These are phyloP conservation scores for Talaromyces borbonicus DNA, from an alignment of 495 filamentous ascomycete species.

Conservation along the genomic window DNA sequence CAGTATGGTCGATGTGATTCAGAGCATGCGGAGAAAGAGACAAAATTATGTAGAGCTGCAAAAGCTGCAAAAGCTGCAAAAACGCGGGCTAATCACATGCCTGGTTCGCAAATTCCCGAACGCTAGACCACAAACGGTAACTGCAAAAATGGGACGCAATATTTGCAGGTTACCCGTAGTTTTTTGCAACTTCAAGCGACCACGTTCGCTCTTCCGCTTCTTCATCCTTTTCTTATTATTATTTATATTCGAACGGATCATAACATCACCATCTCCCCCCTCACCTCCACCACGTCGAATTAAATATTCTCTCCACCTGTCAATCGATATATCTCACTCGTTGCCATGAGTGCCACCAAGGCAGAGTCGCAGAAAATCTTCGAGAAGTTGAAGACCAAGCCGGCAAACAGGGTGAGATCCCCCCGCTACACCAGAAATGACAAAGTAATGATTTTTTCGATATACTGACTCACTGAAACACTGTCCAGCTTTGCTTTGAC, in stretches of 20 bases:
- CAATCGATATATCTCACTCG: slow-evolving; percentile 3
- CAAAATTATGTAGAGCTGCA: background rate
- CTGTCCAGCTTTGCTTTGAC: slow-evolving; percentile 81
- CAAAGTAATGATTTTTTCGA: too few relatives aligned
- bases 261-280: background rate
- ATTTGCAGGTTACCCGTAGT: too few relatives aligned
- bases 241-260: background rate
- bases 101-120: background rate
- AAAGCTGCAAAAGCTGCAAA: slow-evolving; percentile 1
- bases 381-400: slow-evolving; percentile 89
- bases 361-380: slow-evolving; percentile 94
- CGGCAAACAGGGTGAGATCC: slow-evolving; percentile 75
- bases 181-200: too few relatives aligned
- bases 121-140: background rate
- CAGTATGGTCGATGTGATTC: too few relatives aligned
- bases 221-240: background rate
- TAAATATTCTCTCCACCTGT: background rate
- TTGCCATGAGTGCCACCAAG: slow-evolving; percentile 80
- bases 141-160: slow-evolving; percentile 6
- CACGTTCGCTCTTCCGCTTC: slow-evolving; percentile 23
- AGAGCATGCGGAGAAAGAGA: background rate
- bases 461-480: slow-evolving; percentile 18
- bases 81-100: background rate
- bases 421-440: slow-evolving; percentile 21
- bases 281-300: background rate